Percentiles rank a stretch among this genome's conserved stretches.
Evolutionary conservation across 2,329 filamentous ascomycete species (phyloP).

Genomic region (Amauroascus niger): DNA sequence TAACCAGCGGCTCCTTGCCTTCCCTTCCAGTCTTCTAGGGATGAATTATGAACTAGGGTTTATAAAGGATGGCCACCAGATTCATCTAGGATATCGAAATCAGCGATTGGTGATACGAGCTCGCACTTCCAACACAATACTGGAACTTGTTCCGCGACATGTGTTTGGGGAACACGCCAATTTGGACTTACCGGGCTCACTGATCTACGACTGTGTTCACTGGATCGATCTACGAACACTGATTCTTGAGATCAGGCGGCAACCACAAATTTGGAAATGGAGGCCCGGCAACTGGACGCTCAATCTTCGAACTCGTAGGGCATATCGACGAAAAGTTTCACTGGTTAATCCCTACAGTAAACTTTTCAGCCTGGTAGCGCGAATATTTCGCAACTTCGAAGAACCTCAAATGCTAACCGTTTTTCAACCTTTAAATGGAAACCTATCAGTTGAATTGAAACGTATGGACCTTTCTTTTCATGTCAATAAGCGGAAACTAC

Average conservation of each 20-base stretch:
- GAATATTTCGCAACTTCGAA: conserved; percentile 46
- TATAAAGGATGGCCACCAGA: conserved; percentile 31
- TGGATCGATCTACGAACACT: conserved; percentile 47
- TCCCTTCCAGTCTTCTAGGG: conserved; percentile 43
- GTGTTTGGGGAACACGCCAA: conserved; percentile 1
- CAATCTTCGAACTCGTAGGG: conserved; percentile 23
- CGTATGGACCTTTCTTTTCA: conserved; percentile 46
- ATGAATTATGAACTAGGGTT: conserved; percentile 45
- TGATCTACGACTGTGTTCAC: conserved; percentile 48
- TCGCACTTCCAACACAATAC: conserved; percentile 28
- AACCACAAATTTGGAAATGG: conserved; percentile 34
- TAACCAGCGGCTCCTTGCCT: conserved; percentile 42
- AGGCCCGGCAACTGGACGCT: conserved; percentile 36
- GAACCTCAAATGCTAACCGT: conserved; percentile 35
- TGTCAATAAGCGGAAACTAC: conserved; percentile 37
- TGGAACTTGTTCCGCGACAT: conserved; percentile 22
- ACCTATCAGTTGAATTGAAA: conserved; percentile 42
- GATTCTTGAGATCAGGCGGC: conserved; percentile 45
- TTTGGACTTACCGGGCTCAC: conserved; percentile 42
- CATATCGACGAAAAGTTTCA: conserved; percentile 20
- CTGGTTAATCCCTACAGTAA: conserved; percentile 35
- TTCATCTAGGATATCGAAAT: conserved; percentile 48
- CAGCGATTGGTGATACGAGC: conserved; percentile 39
- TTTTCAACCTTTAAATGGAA: conserved; percentile 33
- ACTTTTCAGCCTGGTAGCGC: conserved; percentile 25